Percentiles rank a stretch among this genome's conserved stretches.
Evolutionary conservation across 768 basidiomycete species (phyloP).

Genomic region (Suillus subluteus): DNA sequence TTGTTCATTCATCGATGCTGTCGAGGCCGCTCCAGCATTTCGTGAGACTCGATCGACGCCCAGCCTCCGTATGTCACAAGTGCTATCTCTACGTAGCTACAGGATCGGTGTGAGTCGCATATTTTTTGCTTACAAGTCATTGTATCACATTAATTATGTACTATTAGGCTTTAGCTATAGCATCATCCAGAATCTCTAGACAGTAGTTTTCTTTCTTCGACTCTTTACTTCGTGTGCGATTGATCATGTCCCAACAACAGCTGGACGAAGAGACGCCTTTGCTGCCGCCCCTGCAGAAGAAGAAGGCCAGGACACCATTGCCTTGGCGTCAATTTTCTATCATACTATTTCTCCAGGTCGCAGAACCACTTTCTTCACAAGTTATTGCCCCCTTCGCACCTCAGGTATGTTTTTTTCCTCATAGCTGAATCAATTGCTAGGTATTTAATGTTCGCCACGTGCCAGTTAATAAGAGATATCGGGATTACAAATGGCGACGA

Average conservation of each 20-base stretch:
- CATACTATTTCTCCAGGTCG: constrained; percentile 71
- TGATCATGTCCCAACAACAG: constrained; percentile 26
- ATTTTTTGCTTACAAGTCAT: neutral
- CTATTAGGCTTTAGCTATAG: neutral
- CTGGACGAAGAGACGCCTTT: constrained; percentile 68
- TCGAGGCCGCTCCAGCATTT: neutral
- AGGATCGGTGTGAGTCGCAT: neutral
- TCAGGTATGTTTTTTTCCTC: constrained; percentile 47
- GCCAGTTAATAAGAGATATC: constrained; percentile 64
- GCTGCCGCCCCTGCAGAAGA: constrained; percentile 39
- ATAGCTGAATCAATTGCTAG: neutral
- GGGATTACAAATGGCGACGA: constrained; percentile 74
- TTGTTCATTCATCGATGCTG: neutral
- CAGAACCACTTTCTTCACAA: constrained; percentile 76
- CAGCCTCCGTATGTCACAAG: neutral
- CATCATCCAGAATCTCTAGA: neutral
- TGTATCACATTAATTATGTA: neutral
- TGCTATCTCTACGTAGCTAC: neutral
- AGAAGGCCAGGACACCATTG: constrained; percentile 53
- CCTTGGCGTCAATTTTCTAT: constrained; percentile 74
- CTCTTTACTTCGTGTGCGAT: constrained; percentile 15
- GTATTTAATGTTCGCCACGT: constrained; percentile 5
- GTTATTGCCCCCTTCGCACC: constrained; percentile 80
- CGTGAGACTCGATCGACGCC: neutral
- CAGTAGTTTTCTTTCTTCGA: neutral